Evolutionary conservation across 352 stramenopile genomes (phyloP), one percentile per base, ranked within the genome.

Genomic region (Pythium chondricola): DNA sequence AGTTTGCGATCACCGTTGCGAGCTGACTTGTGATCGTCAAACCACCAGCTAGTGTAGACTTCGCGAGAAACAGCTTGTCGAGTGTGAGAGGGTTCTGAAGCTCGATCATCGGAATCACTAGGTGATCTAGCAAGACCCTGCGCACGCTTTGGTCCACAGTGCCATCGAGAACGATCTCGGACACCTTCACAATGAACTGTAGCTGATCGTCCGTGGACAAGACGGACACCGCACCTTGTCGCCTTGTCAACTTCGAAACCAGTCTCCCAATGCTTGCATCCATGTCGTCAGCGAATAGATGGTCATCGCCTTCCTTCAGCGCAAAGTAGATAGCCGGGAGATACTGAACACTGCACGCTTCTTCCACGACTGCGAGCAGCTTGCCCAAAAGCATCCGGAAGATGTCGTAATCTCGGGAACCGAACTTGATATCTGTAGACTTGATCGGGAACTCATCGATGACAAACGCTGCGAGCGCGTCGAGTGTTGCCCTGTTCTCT

Each of bases 381-480:
- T 76, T 67, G 2, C 36, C 39, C 32, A 90, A 78, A 2, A 93
- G 52, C 33, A 79, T 53, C 2, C 48, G 48, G 35, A 82, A 91
- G 0, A 82, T 52, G 47, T 85, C 77, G 53, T 73, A 87, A 22
- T 88, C 79, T 17, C 81, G 78, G 5, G 79, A 78, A 1, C 69
- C 73, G 29, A 45, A 48, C 5, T 63, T 61, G 4, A 91, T 77
- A 58, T 93, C 82, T 20, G 56, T 65, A n/a, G 82, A 93, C 22
- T 67, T 51, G 30, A 91, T 83, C 4, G 79, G 82, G 47, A 93
- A 90, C 29, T 89, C 76, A 21, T 85, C 69, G 9, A 85, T 67
- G 35, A 87, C 60, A 44, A 93, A 85, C 13, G 24, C 35, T 16
- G 68, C 38, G 1, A 90, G 37, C 18, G 63, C 62, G 14, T 70